phyloP scores from a whole-genome alignment of 441 rosid species.

The Theobroma grandiflorum region DNA sequence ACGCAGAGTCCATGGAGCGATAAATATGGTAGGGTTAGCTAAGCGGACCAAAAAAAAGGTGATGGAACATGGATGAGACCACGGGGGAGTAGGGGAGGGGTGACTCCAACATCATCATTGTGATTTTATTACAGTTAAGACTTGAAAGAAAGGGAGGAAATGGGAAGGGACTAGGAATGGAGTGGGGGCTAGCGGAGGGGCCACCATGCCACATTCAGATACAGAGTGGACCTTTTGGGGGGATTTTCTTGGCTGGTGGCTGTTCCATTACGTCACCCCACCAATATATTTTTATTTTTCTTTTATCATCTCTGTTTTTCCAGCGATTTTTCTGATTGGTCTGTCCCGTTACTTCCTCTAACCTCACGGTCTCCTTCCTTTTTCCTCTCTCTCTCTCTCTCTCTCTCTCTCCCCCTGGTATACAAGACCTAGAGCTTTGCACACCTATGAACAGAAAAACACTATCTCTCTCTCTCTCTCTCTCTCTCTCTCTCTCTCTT shows the following conservation, averaged over 20 bases:
- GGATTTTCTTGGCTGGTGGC: slow-evolving; percentile 47
- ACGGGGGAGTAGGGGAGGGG: not conserved
- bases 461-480: not conserved
- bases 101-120: slow-evolving; percentile 51
- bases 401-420: not conserved
- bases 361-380: slow-evolving; percentile 19
- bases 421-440: not conserved
- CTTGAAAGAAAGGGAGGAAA: slow-evolving; percentile 27
- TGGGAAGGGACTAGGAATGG: slow-evolving; percentile 59
- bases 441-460: not conserved
- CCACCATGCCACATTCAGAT: slow-evolving; percentile 40
- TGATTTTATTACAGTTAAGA: slow-evolving; percentile 38
- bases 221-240: not conserved
- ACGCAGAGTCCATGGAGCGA: not conserved
- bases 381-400: not conserved
- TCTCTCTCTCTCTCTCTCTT: too few species aligned
- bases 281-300: not conserved
- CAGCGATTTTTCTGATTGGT: slow-evolving; percentile 27
- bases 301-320: not conserved
- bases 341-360: slow-evolving; percentile 33
- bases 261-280: slow-evolving; percentile 51
- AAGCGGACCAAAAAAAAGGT: not conserved
- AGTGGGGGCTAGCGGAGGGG: slow-evolving; percentile 37
- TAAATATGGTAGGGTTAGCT: not conserved
- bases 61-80: slow-evolving; percentile 9